These are phyloP conservation scores for Blastobotrys americana DNA, from an alignment of 805 yeast genomes.

Conservation along the genomic window DNA sequence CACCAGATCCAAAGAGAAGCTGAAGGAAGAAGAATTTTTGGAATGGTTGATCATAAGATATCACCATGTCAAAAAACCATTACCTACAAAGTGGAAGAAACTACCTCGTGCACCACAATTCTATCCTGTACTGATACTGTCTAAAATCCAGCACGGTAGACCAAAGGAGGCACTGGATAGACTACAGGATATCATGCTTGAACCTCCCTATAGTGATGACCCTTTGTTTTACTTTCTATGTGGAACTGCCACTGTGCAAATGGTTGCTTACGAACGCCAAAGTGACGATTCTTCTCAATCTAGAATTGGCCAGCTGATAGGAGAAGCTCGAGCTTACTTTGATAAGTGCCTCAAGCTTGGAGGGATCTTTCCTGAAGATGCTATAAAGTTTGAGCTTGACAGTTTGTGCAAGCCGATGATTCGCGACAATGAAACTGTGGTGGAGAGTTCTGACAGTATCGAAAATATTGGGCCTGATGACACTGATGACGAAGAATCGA, in stretches of 20 bases:
- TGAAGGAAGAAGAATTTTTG: conserved; percentile 19
- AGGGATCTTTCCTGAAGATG: conserved; percentile 19
- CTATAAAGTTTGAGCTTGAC: conserved; percentile 14
- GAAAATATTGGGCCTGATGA: neutral
- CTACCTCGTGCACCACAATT: conserved; percentile 12
- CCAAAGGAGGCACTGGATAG: conserved; percentile 16
- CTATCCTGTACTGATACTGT: conserved; percentile 11
- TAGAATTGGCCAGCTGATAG: conserved; percentile 3
- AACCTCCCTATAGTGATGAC: conserved; percentile 17
- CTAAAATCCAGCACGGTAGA: conserved; percentile 14
- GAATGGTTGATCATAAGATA: conserved; percentile 21
- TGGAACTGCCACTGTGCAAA: conserved; percentile 21
- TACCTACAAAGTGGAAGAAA: conserved; percentile 2
- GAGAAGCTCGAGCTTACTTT: conserved; percentile 13
- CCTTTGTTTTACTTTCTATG: conserved; percentile 15
- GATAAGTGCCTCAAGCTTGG: conserved; percentile 15
- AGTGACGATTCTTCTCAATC: conserved; percentile 1
- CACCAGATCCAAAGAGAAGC: neutral
- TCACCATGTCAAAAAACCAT: conserved; percentile 7
- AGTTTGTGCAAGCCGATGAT: conserved; percentile 1
- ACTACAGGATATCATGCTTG: conserved; percentile 18
- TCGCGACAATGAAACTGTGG: neutral
- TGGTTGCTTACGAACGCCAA: conserved; percentile 7
- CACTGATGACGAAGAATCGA: neutral
- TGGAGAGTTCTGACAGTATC: neutral